Evolutionary conservation across 2,329 filamentous ascomycete genomes (phyloP).

Genomic region (Fusarium sp.): DNA sequence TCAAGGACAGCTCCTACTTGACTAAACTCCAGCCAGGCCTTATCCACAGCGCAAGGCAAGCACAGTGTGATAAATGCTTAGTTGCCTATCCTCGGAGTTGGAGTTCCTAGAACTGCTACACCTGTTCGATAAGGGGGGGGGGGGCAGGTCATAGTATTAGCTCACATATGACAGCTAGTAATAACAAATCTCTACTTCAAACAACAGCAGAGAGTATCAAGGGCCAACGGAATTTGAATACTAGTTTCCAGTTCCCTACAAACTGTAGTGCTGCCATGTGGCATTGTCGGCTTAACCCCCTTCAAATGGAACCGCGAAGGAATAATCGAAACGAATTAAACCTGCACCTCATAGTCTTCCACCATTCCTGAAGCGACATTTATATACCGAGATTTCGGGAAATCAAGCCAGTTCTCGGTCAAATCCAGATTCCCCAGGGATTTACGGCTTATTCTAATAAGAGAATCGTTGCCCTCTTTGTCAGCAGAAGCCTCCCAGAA

Average conservation of each 20-base stretch:
- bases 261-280: neutral
- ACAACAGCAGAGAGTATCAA: neutral
- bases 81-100: neutral
- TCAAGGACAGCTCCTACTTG: slow-evolving; percentile 8
- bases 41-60: neutral
- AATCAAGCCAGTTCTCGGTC: slow-evolving; percentile 34
- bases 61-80: neutral
- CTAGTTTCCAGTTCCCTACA: neutral
- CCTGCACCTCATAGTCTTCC: neutral
- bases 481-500: slow-evolving; percentile 41
- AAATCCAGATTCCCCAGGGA: slow-evolving; percentile 21
- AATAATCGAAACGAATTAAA: neutral
- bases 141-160: neutral
- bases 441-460: slow-evolving; percentile 27
- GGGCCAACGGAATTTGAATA: neutral
- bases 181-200: neutral
- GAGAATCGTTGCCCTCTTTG: slow-evolving; percentile 29
- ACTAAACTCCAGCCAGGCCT: too few relatives aligned
- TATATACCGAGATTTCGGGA: slow-evolving; percentile 62
- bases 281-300: neutral
- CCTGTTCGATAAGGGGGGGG: neutral
- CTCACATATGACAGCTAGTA: neutral
- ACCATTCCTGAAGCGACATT: slow-evolving; percentile 59
- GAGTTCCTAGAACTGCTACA: neutral
- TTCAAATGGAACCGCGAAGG: neutral